Evolutionary conservation across 1,284 basidiomycete genomes (phyloP).

Genomic region (Tylopilus sp.): DNA sequence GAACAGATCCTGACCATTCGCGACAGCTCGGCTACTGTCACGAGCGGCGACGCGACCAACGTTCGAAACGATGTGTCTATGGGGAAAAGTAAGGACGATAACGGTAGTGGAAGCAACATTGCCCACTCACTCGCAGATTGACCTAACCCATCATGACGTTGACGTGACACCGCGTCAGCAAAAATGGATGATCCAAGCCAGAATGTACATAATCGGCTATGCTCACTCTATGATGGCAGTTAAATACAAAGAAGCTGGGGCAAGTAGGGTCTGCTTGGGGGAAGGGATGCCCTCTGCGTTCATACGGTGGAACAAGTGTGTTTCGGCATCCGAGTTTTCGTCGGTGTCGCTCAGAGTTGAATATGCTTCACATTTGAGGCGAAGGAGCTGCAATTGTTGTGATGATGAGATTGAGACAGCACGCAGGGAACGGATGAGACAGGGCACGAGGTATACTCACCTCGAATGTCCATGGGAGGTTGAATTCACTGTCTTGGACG

Average conservation of each 20-base stretch:
- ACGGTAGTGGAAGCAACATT: background rate
- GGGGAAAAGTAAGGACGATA: constrained; percentile 5
- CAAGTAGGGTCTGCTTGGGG: constrained; percentile 59
- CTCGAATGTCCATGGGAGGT: constrained; percentile 71
- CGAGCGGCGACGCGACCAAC: constrained; percentile 79
- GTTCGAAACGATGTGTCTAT: constrained; percentile 78
- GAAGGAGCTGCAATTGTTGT: constrained; percentile 51
- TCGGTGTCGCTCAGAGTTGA: constrained; percentile 80
- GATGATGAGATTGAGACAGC: constrained; percentile 9
- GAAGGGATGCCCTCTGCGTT: constrained; percentile 40
- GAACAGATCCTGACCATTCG: constrained; percentile 78
- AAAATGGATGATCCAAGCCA: constrained; percentile 12
- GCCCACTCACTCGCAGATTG: constrained; percentile 75
- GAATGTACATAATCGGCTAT: constrained; percentile 9
- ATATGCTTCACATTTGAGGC: constrained; percentile 80
- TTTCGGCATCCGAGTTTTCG: constrained; percentile 66
- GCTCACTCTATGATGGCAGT: constrained; percentile 92
- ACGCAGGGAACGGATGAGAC: background rate
- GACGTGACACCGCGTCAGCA: constrained; percentile 22
- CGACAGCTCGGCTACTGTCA: constrained; percentile 75
- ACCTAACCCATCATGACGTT: constrained; percentile 41
- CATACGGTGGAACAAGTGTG: constrained; percentile 57
- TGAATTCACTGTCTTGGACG: constrained; percentile 55
- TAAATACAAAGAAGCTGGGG: constrained; percentile 82
- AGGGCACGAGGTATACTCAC: constrained; percentile 40